Percentiles rank a stretch among this genome's conserved stretches.
Conservation (phyloP, 257 asterid genomes). For the Ocimum tenuiflorum region DNA sequence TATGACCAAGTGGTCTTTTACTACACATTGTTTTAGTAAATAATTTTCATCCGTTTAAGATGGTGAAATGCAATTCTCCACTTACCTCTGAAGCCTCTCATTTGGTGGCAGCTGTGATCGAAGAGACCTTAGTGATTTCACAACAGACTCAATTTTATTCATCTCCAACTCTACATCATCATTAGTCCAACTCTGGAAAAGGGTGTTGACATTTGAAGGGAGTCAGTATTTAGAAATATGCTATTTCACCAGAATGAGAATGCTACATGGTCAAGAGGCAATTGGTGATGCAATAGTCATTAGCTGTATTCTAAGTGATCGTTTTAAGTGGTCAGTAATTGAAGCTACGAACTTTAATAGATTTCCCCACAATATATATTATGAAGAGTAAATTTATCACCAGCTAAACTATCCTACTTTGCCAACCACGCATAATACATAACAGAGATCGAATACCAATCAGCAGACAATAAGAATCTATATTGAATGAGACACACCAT, state of each 20-base stretch:
- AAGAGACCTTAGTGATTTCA: slow-evolving; percentile 67
- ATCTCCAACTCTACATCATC: slow-evolving; percentile 67
- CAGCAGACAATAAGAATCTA: background rate
- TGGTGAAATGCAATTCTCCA: background rate
- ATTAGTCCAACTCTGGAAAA: slow-evolving; percentile 65
- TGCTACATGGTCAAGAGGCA: background rate
- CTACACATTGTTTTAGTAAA: background rate
- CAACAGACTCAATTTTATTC: slow-evolving; percentile 57
- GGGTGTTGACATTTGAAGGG: background rate
- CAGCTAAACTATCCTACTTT: background rate
- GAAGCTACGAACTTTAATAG: too few relatives aligned
- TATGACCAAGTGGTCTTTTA: background rate
- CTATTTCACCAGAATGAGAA: background rate
- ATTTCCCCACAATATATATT: too few relatives aligned
- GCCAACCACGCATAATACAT: background rate
- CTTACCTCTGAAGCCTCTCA: slow-evolving; percentile 69
- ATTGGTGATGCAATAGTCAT: background rate
- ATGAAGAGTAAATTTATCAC: background rate
- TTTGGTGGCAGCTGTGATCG: slow-evolving; percentile 61
- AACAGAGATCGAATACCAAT: background rate
- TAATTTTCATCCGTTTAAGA: background rate
- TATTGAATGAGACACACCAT: background rate
- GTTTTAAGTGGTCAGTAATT: too few relatives aligned
- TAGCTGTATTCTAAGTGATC: too few relatives aligned
- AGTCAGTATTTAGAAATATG: background rate